Base-by-base conservation (phyloP, 1,284 basidiomycete species). In the Trichosporon coremiiforme region DNA sequence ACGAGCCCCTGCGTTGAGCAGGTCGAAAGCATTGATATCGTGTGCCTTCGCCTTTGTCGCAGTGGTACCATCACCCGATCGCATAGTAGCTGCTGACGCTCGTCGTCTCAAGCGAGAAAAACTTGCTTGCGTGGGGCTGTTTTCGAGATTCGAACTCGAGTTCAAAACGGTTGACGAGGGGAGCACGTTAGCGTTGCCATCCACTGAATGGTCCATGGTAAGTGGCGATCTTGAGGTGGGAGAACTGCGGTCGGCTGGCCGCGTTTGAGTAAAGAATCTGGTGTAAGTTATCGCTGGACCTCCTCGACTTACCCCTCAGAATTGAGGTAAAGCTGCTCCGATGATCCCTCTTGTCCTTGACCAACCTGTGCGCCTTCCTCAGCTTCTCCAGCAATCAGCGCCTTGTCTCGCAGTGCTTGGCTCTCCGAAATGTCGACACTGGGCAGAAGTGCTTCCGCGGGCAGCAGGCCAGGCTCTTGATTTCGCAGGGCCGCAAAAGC, bases 251-350 rank as follows among this genome's bases (percentile, higher is more conserved):
- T 62, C 66, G 12, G 55, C 62, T 25, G 81, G 81, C 50, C 75
- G 78, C 8, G 81, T 80, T 57, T 82, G 81, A 4, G 81, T 82
- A 70, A 81, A 81, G 65, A 79, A 75, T 1, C 80, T 82, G 35
- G 3, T 1, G 35, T 71, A n/a, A 57, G 64, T 36, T 25, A 25
- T 22, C 5, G 31, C 17, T 15, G 17, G 20, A 7, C 5, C 4
- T 5, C 50, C 12, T 63, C 10, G 7, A 10, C 79, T 70, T 55
- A 81, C 80, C 81, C 81, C 68, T 76, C 69, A 6, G 77, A 75
- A 53, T 82, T 82, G 20, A 82, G 72, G 60, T 81, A 82, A 50
- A 71, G 69, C 67, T 76, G 68, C 65, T 74, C 76, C 25, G 25
- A 25, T 25, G 25, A 25, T 9, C 65, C 64, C 15, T 73, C 69